These are phyloP conservation scores for barrel medic (Medicago truncatula) DNA, from an alignment of 306 rosid species.

Conservation along the genomic window MtrunA17r5.0-ANR NC_053046.1:3730501-3731000, in stretches of 20 bases:
- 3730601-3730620: conserved; percentile 67
- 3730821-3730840: too few species aligned
- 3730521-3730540: conserved; percentile 63
- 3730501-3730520: conserved; percentile 50
- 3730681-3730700: neutral
- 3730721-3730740: neutral
- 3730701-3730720: conserved; percentile 4
- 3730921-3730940: too few species aligned
- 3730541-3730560: conserved; percentile 67
- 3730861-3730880: too few species aligned
- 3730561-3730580: conserved; percentile 88
- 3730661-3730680: conserved; percentile 6
- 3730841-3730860: too few species aligned
- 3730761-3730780: neutral
- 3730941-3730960: too few species aligned
- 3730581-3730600: conserved; percentile 60
- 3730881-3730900: too few species aligned
- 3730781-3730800: neutral
- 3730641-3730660: conserved; percentile 32
- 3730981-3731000: too few species aligned
- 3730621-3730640: conserved; percentile 56
- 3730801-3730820: too few species aligned
- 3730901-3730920: too few species aligned
- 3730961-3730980: too few species aligned
- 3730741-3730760: conserved; percentile 9